Base-by-base conservation (phyloP, 805 yeast genomes). In the Blastobotrys chiropterorum region DNA sequence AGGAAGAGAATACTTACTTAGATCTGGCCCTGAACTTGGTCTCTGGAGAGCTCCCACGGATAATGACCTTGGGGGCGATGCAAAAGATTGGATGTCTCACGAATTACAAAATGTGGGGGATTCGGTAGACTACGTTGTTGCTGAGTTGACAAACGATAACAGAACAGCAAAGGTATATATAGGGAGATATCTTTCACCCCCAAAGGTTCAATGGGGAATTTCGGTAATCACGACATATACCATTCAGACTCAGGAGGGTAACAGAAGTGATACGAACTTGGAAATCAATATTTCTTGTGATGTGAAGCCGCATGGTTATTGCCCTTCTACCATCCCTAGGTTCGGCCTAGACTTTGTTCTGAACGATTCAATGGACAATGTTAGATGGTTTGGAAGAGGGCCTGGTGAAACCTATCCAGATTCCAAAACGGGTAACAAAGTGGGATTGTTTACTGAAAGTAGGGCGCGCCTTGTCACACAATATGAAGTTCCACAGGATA, bases 401-500 rank as follows among this genome's bases (percentile, higher is more conserved):
- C 71, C 71, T 5, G 69, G 64, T 4, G 73, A 69, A 53, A 58
- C 68, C 21, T 70, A 70, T 53, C 53, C 63, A 14, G 74, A 70
- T 51, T 64, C 66, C 49, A 58, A 60, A 40, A 59, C 56, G 16
- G 66, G 64, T 13, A 64, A 61, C 26, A 56, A 48, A 42, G 44
- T 67, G 38, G 73, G 70, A 3, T 38, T 62, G 1, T 59, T 59
- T 50, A 43, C 44, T 7, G 34, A 50, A n/a, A 31, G 53, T 2
- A 58, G 53, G 16, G 53, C 44, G 2, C 57, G 58, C 0, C 54
- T 67, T 17, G 63, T 61, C 48, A 59, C 56, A 41, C 45, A 46
- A 22, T 69, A 69, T 53, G 72, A 69, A 14, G 66, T 59, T 40
- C 72, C 73, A 1, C 73, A 70, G 55, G 72, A 69, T 43, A 65